Conservation (phyloP, 1,284 basidiomycete species). For the Ustilago trichophora region DNA sequence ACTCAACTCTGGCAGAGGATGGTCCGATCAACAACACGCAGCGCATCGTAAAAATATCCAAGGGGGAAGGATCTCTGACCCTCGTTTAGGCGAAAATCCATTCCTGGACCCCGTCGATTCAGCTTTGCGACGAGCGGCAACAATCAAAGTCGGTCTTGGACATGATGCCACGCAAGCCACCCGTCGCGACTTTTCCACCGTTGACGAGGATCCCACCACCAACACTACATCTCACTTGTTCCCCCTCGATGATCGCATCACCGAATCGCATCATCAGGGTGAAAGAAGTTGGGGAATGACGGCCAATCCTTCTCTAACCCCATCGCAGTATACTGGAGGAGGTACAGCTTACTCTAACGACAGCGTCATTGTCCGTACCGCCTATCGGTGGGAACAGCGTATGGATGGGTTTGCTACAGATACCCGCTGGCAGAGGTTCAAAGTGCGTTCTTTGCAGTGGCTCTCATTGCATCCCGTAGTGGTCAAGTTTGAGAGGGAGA, state of each 20-base stretch:
- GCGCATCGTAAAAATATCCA: not conserved
- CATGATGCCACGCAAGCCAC: slow-evolving; percentile 74
- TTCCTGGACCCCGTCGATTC: slow-evolving; percentile 40
- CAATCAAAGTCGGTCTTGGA: slow-evolving; percentile 68
- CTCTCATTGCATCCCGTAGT: slow-evolving; percentile 40
- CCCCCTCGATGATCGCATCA: slow-evolving; percentile 48
- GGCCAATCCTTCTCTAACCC: slow-evolving; percentile 64
- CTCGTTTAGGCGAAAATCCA: slow-evolving; percentile 1
- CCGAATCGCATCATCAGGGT: slow-evolving; percentile 61
- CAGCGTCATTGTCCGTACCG: slow-evolving; percentile 58
- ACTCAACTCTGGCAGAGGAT: slow-evolving; percentile 11
- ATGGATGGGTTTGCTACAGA: slow-evolving; percentile 27
- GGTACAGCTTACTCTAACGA: slow-evolving; percentile 78
- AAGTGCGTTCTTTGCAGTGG: slow-evolving; percentile 34
- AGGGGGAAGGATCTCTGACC: slow-evolving; percentile 1
- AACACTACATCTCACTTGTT: not conserved
- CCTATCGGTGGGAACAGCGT: slow-evolving; percentile 48
- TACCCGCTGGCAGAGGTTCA: slow-evolving; percentile 31
- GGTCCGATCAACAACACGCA: slow-evolving; percentile 7
- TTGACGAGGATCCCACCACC: slow-evolving; percentile 68
- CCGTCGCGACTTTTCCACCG: slow-evolving; percentile 73
- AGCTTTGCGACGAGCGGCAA: slow-evolving; percentile 22
- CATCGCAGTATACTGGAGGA: slow-evolving; percentile 71
- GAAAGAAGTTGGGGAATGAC: slow-evolving; percentile 70
- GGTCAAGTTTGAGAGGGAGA: slow-evolving; percentile 33